phyloP scores from a whole-genome alignment of 768 basidiomycete genomes.

The Royoungia palumana region DNA sequence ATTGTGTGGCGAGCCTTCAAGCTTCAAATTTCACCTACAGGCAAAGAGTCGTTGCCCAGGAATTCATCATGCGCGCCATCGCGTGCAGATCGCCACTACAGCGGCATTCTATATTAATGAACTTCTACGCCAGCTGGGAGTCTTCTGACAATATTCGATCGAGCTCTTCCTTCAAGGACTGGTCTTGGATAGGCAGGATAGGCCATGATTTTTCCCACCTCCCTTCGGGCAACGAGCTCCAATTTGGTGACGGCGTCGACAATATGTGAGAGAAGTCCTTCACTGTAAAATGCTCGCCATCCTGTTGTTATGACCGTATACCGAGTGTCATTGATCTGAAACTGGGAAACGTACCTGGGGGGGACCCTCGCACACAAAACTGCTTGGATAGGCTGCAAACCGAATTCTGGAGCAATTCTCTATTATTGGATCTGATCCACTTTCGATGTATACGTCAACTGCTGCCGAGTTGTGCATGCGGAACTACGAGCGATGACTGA shows the following conservation, averaged over 20 bases:
- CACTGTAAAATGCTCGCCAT: constrained; percentile 46
- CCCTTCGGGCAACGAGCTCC: constrained; percentile 34
- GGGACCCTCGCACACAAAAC: not conserved
- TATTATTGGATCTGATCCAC: constrained; percentile 73
- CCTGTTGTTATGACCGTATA: constrained; percentile 11
- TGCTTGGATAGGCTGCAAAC: constrained; percentile 61
- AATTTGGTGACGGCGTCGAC: constrained; percentile 75
- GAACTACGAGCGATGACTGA: constrained; percentile 48
- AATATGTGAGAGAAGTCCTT: constrained; percentile 88
- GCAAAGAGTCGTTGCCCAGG: no score
- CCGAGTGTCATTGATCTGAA: not conserved
- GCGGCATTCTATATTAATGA: not conserved
- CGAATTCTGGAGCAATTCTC: constrained; percentile 64
- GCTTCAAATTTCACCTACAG: not conserved
- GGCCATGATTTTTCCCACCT: constrained; percentile 23
- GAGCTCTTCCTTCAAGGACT: constrained; percentile 15
- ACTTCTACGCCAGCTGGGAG: not conserved
- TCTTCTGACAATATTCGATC: constrained; percentile 14
- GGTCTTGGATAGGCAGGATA: constrained; percentile 11
- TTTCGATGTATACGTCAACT: constrained; percentile 64
- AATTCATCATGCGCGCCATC: no score
- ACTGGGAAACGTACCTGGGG: constrained; percentile 9
- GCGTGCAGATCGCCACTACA: no score
- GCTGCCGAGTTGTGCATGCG: constrained; percentile 76
- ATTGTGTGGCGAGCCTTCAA: not conserved